Base-by-base conservation (phyloP, 139 green algal species). In the Chlamydomonas sphaeroides region DNA sequence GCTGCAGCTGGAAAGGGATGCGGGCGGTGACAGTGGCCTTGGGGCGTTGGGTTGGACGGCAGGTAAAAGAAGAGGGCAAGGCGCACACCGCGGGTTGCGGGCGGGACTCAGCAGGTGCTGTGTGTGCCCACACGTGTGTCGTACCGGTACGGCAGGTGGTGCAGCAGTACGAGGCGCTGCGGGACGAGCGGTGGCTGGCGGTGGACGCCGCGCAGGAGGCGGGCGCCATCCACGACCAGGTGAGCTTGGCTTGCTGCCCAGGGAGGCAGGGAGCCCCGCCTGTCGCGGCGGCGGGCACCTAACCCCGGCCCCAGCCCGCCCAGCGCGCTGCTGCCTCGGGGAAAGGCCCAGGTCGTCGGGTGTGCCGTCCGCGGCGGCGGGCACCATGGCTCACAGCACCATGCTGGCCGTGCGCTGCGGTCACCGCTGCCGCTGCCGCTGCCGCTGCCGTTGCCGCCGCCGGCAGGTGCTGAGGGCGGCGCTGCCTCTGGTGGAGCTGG, bases 171-270 rank as follows among this genome's bases (percentile, higher is more conserved):
- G 57, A 67, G 11, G 33, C 68, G n/a, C 68, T 85, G 14, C n/a
- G 35, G 68, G 79, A 86, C 26, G 36, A 57, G 26, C 61, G 61
- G 6, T 88, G 84, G 84, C 33, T 77, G 2, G 65, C 39, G 15
- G 33, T 88, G 11, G 84, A 88, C 41, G 84, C 84, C 10, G 5
- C 8, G 2, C 26, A 61, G 8, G 21, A 48, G 7, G 70, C 71
- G 8, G 77, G 83, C 6, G 32, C 26, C 18, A 81, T 88, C 36
- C 84, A 88, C 30, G 10, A 11, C 20, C 61, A 86, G 70, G 68
- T 85, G 66, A 7, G 75, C 20, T n/a, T n/a, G n/a, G n/a, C n/a
- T n/a, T n/a, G n/a, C n/a, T n/a, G n/a, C n/a, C n/a, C n/a, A n/a
- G n/a, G 51, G 15, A 69, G 57, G 65, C 18, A 35, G 23, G 65